phyloP scores from a whole-genome alignment of 148 eudicot genomes.

The Suaeda aralocaspica region DNA sequence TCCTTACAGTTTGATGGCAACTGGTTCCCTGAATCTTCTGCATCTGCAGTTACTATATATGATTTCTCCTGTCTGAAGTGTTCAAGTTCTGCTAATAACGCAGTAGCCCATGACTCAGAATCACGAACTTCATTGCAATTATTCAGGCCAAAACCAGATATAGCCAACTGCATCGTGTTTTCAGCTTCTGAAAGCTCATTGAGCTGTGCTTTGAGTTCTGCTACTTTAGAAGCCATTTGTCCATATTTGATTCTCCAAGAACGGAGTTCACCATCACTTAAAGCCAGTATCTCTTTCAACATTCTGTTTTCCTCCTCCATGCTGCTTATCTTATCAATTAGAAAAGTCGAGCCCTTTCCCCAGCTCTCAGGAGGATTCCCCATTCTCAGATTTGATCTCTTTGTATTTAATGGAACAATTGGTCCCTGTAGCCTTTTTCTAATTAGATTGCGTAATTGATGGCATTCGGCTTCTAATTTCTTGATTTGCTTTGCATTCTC shows the following conservation, averaged over 20 bases:
- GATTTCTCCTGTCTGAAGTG: slow-evolving; percentile 28
- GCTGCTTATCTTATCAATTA: slow-evolving; percentile 41
- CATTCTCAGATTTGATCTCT: slow-evolving; percentile 26
- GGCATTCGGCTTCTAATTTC: slow-evolving; percentile 67
- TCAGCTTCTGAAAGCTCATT: slow-evolving; percentile 32
- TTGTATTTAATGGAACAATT: slow-evolving; percentile 25
- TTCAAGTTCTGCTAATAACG: slow-evolving; percentile 39
- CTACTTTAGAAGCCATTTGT: slow-evolving; percentile 35
- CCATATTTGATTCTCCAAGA: slow-evolving; percentile 32
- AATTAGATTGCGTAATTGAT: slow-evolving; percentile 46
- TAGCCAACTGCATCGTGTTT: slow-evolving; percentile 28
- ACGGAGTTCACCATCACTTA: slow-evolving; percentile 49
- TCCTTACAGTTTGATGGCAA: slow-evolving; percentile 30
- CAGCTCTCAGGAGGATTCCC: slow-evolving; percentile 18
- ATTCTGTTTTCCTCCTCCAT: slow-evolving; percentile 63
- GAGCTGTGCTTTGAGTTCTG: slow-evolving; percentile 43
- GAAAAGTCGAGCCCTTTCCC: slow-evolving; percentile 30
- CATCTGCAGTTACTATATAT: slow-evolving; percentile 27
- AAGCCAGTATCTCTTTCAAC: slow-evolving; percentile 42
- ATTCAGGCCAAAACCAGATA: slow-evolving; percentile 17
- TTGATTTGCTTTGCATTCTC: slow-evolving; percentile 44
- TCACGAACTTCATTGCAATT: slow-evolving; percentile 14
- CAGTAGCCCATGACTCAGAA: slow-evolving; percentile 41
- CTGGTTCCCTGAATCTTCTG: slow-evolving; percentile 17
- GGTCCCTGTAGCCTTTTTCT: slow-evolving; percentile 51